phyloP scores from a whole-genome alignment of 2,329 filamentous ascomycete genomes.

The Verticillium tricorpus region DNA sequence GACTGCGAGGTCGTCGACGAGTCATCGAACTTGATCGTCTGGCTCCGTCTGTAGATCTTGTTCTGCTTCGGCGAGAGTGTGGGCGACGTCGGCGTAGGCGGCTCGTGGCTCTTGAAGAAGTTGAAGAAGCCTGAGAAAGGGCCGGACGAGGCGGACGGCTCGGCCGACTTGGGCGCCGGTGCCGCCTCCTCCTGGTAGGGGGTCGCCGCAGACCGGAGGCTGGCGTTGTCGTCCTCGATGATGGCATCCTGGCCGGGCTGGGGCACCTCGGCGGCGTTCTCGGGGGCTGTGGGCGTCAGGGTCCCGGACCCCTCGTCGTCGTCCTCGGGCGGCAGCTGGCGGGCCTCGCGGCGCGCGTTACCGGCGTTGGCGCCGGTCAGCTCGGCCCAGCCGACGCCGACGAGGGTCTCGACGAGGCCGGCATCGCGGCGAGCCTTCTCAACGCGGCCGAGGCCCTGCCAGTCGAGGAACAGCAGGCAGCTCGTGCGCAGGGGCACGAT shows the following conservation, averaged over 20 bases:
- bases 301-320: constrained; percentile 15
- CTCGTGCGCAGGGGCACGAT: constrained; percentile 94
- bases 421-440: constrained; percentile 92
- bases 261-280: constrained; percentile 57
- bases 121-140: constrained; percentile 64
- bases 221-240: constrained; percentile 61
- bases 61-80: constrained; percentile 54
- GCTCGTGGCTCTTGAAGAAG: constrained; percentile 60
- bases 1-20: constrained; percentile 21
- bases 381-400: constrained; percentile 93
- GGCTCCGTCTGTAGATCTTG: constrained; percentile 72
- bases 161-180: constrained; percentile 3
- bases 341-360: constrained; percentile 35
- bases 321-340: constrained; percentile 33
- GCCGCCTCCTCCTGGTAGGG: constrained; percentile 21
- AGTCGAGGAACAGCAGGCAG: constrained; percentile 93
- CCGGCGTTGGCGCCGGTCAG: constrained; percentile 67
- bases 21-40: constrained; percentile 57
- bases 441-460: constrained; percentile 88
- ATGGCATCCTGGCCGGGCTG: constrained; percentile 64
- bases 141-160: constrained; percentile 29
- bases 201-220: constrained; percentile 42
- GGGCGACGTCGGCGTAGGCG: constrained; percentile 37
- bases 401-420: constrained; percentile 85
- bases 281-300: constrained; percentile 11